Base-by-base conservation (phyloP, 2,329 filamentous ascomycete genomes). In the Pleurostoma richardsiae region DNA sequence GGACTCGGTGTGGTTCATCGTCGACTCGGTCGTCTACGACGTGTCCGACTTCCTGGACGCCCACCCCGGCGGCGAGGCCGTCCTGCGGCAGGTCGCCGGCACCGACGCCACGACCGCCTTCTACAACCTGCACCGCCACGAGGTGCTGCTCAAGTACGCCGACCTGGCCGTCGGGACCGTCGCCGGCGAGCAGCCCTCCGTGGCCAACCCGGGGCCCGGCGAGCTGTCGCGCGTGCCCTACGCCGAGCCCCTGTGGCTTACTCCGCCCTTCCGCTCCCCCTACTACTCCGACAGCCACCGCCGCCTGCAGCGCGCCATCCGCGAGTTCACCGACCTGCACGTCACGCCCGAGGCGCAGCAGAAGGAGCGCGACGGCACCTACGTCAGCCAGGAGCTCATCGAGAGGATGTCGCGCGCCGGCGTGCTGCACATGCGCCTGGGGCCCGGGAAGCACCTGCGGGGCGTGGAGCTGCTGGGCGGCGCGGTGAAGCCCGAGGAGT, bases 71-170 rank as follows among this genome's bases (percentile, higher is more conserved):
- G 90, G 89, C 58, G 82, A 84, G 58, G 83, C 86, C 40, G 89
- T 95, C 28, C 80, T 95, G 36, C 77, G 80, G 45, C 88, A 95
- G 67, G 80, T 92, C 42, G 90, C 87, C 30, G 90, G 90, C 52
- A 78, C 82, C 54, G 90, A 95, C 61, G 88, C 89, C 43, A 95
- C 90, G 2, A 71, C 77, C 33, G 86, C 85, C 47, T 95, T 95
- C 68, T 95, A 95, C 79, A 95, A 95, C 72, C 82, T 96, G 45
- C 90, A 96, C 70, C 77, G 90, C 29, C 89, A 95, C 56, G 90
- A 95, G 67, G 88, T 95, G n/a, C 77, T 95, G 8, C 72, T 83
- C 50, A 90, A 90, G 65, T 95, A 95, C 73, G 70, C 76, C 41
- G 74, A 80, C 57, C 77, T 95, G 19, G 85, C 80, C 66, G 78